Evolutionary conservation across 352 stramenopile genomes (phyloP), one percentile per base, ranked within the genome.

Genomic region (Globisporangium apiculatum): DNA sequence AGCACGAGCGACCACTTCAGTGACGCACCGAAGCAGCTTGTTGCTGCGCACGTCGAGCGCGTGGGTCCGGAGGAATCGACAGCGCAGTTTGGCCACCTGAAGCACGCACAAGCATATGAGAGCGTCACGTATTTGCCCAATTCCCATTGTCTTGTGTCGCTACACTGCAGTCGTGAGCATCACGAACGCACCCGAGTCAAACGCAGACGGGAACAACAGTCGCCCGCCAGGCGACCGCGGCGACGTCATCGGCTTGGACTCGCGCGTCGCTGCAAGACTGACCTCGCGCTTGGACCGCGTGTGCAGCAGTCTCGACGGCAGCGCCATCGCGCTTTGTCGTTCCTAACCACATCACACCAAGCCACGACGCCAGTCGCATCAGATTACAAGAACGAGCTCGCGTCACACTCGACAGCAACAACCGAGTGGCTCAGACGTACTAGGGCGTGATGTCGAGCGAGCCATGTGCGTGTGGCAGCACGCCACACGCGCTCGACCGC

Each of bases 41-140:
- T 37, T 72, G 46, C 24, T 72, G 60, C n/a, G 57, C 54, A 18
- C 48, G 38, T 12, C 67, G 64, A 31, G 68, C 61, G 14, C 63
- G 48, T 4, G 64, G 67, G 48, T 75, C 67, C 9, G 65, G 60
- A 4, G 67, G 67, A 12, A 75, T 50, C 2, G 67, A 72, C 15
- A 67, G 43, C 11, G 67, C 67, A 40, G 64, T 72, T 7, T 60
- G 55, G 7, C 67, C 65, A 46, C 51, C 66, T 73, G 35, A 37
- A 11, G 14, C 4, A 35, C 31, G 14, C 7, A 55, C 24, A 50
- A 11, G 31, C 18, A 51, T 24, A 24, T 24, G 18, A 24, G 18
- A 24, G 18, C 18, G 18, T 24, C 18, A 24, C 18, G 18, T 24
- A 24, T 24, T 24, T 24, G 18, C 18, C 18, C 18, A 24, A 24